Evolutionary conservation across 2,329 filamentous ascomycete species (phyloP).

Genomic region (Microdochium paspali): DNA sequence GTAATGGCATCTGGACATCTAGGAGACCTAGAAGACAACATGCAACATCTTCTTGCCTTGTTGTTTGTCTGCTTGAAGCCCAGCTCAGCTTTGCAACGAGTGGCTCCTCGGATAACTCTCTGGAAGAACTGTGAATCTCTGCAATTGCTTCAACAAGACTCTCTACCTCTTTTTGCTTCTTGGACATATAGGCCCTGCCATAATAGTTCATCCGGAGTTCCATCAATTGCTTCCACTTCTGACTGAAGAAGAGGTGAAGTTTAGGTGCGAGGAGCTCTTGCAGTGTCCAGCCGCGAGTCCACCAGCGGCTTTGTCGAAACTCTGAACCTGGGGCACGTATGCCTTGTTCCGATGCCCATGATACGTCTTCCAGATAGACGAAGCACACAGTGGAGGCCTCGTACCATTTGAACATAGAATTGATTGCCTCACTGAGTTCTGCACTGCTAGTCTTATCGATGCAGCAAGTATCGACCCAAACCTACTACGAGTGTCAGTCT

Average conservation of each 20-base stretch:
- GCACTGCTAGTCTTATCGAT: background rate
- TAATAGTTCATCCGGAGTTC: background rate
- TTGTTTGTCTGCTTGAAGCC: slow-evolving; percentile 8
- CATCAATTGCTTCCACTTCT: background rate
- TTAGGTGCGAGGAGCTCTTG: slow-evolving; percentile 1
- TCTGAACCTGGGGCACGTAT: too few species aligned
- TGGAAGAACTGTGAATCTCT: too few species aligned
- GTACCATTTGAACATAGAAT: background rate
- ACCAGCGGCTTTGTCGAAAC: slow-evolving; percentile 3
- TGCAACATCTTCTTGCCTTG: slow-evolving; percentile 8
- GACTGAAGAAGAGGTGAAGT: background rate
- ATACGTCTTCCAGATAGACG: background rate
- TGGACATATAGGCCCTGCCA: too few species aligned
- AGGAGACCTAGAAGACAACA: slow-evolving; percentile 14
- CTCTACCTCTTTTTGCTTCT: too few species aligned
- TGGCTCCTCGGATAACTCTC: too few species aligned
- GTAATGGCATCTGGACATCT: slow-evolving; percentile 11
- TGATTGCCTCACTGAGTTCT: background rate
- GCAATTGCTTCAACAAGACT: too few species aligned
- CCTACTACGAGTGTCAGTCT: background rate
- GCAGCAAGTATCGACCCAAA: slow-evolving; percentile 13
- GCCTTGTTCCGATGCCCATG: background rate
- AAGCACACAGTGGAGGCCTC: background rate
- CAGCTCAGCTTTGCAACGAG: slow-evolving; percentile 11
- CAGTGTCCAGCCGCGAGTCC: slow-evolving; percentile 1